These are phyloP conservation scores for Friedmanniomyces endolithicus DNA, from an alignment of 495 filamentous ascomycete genomes.

Conservation along the genomic window DNA sequence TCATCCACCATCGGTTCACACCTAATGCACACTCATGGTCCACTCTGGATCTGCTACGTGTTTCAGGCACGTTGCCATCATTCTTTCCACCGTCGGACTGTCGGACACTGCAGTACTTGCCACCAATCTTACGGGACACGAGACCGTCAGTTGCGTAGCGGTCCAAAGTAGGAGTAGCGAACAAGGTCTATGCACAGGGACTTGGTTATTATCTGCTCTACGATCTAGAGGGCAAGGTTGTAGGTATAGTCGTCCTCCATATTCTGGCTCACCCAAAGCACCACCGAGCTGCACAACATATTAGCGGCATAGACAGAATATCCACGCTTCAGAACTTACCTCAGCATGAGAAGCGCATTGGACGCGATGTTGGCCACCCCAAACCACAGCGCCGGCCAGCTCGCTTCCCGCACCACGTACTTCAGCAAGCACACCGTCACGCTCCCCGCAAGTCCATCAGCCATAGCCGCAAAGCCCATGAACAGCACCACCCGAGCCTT, in stretches of 20 bases:
- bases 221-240: conserved; percentile 62
- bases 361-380: conserved; percentile 85
- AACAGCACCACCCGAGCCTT: conserved; percentile 93
- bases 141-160: too few species aligned
- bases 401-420: conserved; percentile 67
- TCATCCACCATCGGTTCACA: too few species aligned
- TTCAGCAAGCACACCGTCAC: conserved; percentile 85
- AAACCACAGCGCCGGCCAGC: conserved; percentile 79
- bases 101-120: too few species aligned
- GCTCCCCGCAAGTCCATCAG: conserved; percentile 84
- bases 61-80: too few species aligned
- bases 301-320: conserved; percentile 6
- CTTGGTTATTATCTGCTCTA: too few species aligned
- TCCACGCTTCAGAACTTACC: conserved; percentile 39
- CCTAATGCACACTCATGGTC: too few species aligned
- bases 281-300: conserved; percentile 53
- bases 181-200: too few species aligned
- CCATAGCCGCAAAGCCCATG: conserved; percentile 84
- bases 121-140: too few species aligned
- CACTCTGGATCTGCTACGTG: too few species aligned
- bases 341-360: conserved; percentile 78
- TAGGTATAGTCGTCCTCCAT: conserved; percentile 99
- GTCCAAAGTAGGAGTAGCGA: too few species aligned
- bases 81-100: too few species aligned
- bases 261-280: conserved; percentile 95